phyloP scores from a whole-genome alignment of 1,284 basidiomycete species.

The Moniliophthora roreri region DNA sequence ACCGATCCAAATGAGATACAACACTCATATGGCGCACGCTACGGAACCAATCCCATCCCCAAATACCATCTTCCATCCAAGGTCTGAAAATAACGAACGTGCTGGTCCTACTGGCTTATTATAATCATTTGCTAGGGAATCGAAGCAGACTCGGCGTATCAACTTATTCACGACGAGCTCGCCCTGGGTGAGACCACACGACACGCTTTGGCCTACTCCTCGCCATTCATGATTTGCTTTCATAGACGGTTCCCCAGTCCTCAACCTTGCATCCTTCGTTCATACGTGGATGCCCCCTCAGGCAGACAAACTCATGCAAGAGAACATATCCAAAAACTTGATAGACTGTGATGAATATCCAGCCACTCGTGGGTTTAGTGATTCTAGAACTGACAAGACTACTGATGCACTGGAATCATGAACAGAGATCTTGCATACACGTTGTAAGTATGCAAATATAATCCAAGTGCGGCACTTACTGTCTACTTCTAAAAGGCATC shows the following conservation, averaged over 20 bases:
- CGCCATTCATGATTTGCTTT: constrained; percentile 23
- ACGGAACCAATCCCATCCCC: constrained; percentile 61
- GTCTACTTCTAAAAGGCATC: too few species aligned
- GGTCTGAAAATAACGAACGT: constrained; percentile 32
- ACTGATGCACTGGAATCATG: constrained; percentile 2
- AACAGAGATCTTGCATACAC: constrained; percentile 73
- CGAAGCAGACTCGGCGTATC: constrained; percentile 63
- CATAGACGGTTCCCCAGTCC: constrained; percentile 72
- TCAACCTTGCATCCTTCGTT: constrained; percentile 86
- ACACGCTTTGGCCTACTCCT: neutral
- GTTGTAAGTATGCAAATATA: constrained; percentile 44
- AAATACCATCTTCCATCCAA: constrained; percentile 67
- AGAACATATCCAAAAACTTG: constrained; percentile 88
- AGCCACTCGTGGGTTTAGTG: constrained; percentile 57
- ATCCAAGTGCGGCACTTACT: too few species aligned
- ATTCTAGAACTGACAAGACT: neutral
- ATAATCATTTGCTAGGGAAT: constrained; percentile 41
- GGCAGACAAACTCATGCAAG: constrained; percentile 70
- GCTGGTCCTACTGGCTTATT: constrained; percentile 1
- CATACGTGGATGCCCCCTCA: constrained; percentile 66
- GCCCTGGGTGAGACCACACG: constrained; percentile 48
- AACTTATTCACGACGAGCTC: constrained; percentile 85
- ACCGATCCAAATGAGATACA: constrained; percentile 29
- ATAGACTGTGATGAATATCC: constrained; percentile 80
- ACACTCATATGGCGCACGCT: constrained; percentile 63